Percentiles rank a stretch among this genome's conserved stretches.
Evolutionary conservation across 1,284 basidiomycete species (phyloP).

Genomic region (Cystobasidium sp.): DNA sequence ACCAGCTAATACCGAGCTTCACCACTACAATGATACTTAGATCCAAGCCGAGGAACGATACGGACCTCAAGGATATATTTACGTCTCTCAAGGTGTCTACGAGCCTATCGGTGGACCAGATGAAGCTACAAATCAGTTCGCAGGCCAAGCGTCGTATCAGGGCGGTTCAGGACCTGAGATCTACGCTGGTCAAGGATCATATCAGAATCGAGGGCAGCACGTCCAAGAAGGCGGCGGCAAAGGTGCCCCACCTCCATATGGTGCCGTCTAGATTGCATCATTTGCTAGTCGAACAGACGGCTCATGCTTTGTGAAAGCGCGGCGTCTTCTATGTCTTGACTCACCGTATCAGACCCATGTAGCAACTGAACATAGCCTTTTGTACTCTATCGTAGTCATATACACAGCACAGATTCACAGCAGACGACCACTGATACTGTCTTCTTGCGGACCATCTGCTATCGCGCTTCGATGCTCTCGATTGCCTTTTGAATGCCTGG

Average conservation of each 20-base stretch:
- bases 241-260: slow-evolving; percentile 40
- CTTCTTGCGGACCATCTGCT: too few relatives aligned
- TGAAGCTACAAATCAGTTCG: slow-evolving; percentile 11
- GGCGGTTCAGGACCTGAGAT: slow-evolving; percentile 14
- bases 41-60: slow-evolving; percentile 43
- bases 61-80: slow-evolving; percentile 33
- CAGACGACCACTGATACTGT: too few relatives aligned
- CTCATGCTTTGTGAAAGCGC: too few relatives aligned
- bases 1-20: not conserved
- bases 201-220: slow-evolving; percentile 15
- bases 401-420: too few relatives aligned
- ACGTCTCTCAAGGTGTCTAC: slow-evolving; percentile 30
- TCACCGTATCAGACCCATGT: too few relatives aligned
- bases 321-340: too few relatives aligned
- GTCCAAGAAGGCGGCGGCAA: slow-evolving; percentile 21
- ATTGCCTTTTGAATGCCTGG: too few relatives aligned
- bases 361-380: too few relatives aligned
- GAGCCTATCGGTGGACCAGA: slow-evolving; percentile 39
- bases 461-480: too few relatives aligned
- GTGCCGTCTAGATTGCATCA: slow-evolving; percentile 20
- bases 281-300: too few relatives aligned
- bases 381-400: too few relatives aligned
- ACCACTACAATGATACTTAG: not conserved
- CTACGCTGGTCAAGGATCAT: slow-evolving; percentile 30
- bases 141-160: slow-evolving; percentile 25